Base-by-base conservation (phyloP, 345 rosid genomes). In the Draba incana region DNA sequence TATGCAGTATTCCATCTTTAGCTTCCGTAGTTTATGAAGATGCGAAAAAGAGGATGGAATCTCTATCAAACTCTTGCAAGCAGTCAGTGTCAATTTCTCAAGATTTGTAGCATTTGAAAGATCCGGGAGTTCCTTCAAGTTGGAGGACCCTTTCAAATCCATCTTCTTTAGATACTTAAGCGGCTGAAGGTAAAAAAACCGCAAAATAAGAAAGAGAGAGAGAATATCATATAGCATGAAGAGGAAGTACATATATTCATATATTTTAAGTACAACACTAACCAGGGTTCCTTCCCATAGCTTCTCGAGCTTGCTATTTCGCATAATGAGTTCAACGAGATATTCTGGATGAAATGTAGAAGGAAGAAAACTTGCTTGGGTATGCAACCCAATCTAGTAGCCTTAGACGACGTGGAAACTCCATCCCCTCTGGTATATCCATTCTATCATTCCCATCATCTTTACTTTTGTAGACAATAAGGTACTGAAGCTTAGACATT, bases 241-340 rank as follows among this genome's bases (percentile, higher is more conserved):
- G 10, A 33, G 27, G 6, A 43, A 3, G 3, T 2, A 14, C 37
- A 33, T 33, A 33, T 33, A 33, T 33, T 33, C 6, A n/a, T n/a
- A n/a, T n/a, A n/a, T n/a, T n/a, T n/a, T 5, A 31, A 31, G 35
- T 31, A 31, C 35, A 10, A 20, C 38, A 8, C 12, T 46, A 58
- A 80, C 81, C 70, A 64, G 68, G 4, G 4, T 2, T 64, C 66
- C 70, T 38, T 44, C 11, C 82, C 82, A 81, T 0, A 81, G 65
- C 16, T 64, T 31, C 44, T 75, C 35, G 0, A 78, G 42, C 2
- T 45, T 0, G 65, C 77, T 61, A 3, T 7, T 0, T 1, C 0
- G 3, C 47, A 80, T 10, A 1, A 27, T 2, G 35, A 78, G 72
- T 11, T 68, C 65, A 1, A 72, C 74, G 12, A 71, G 73, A 10